Evolutionary conservation across 2,329 filamentous ascomycete genomes (phyloP), one percentile per base, ranked within the genome.

Genomic region (Fusarium caatingaense): DNA sequence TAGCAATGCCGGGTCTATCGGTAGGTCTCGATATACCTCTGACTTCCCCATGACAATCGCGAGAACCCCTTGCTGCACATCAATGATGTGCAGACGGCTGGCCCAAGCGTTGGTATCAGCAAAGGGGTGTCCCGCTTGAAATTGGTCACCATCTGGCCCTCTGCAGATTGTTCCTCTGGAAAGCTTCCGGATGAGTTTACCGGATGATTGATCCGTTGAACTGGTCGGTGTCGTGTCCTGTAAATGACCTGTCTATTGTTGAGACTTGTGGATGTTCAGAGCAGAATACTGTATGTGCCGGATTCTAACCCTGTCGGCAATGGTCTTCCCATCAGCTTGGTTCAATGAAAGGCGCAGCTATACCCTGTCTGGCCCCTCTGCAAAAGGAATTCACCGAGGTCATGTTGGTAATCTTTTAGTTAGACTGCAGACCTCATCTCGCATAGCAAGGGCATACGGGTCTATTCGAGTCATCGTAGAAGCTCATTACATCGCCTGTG

Each of bases 21-120:
- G 30, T 37, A 50, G 21, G 13, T 16, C 16, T 34, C 20, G 25
- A 46, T 69, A 46, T 68, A 61, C 37, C 30, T 62, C 45, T 37
- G n/a, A 71, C 68, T 72, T 73, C 66, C 68, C 64, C 71, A 64
- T 67, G 69, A 51, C 56, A 55, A 61, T 61, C 57, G 68, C 54
- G 56, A 64, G 45, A 50, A 58, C 65, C 69, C 64, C 56, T 66
- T 69, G 60, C 48, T 69, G 66, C 64, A 58, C 54, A 69, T 69
- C 63, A 63, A 73, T 76, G 73, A 73, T 75, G 69, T 72, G 72
- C 73, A 76, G 69, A 70, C 66, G 72, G 68, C 61, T 72, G 73
- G 73, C 60, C 73, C 63, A 69, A 74, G 71, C 73, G 67, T 66
- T 50, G 59, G 56, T 64, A 60, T 45, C 63, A 66, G 42, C 44